Conservation (phyloP, 371 early-diverging fungal genomes). For the Mortierella sp. region DNA sequence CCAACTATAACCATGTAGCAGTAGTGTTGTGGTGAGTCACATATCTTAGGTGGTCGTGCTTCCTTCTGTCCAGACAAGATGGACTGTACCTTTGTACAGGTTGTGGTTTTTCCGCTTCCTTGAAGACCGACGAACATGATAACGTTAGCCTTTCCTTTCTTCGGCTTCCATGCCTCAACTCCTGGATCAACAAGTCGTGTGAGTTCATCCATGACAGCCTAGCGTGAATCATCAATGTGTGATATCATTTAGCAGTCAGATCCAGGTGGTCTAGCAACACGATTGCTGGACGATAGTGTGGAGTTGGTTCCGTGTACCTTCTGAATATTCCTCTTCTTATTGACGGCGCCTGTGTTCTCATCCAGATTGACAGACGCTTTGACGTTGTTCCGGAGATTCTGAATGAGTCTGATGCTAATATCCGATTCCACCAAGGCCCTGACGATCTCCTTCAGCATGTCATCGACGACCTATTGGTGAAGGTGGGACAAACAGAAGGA, state of each 20-base stretch:
- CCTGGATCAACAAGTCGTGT: conserved; percentile 94
- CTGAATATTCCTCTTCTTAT: conserved; percentile 90
- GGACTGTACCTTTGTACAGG: conserved; percentile 90
- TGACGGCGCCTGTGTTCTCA: conserved; percentile 81
- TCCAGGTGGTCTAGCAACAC: neutral
- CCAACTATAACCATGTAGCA: conserved; percentile 64
- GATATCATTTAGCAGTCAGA: neutral
- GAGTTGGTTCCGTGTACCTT: conserved; percentile 65
- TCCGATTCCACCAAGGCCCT: conserved; percentile 93
- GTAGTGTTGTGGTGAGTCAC: neutral
- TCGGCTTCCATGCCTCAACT: conserved; percentile 88
- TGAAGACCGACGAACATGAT: conserved; percentile 99
- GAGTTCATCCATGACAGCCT: conserved; percentile 97
- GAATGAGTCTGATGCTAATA: conserved; percentile 94
- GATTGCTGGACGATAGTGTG: neutral
- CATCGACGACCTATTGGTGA: conserved; percentile 83
- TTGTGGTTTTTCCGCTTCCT: conserved; percentile 99
- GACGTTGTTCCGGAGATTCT: conserved; percentile 88
- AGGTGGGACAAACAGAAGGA: neutral
- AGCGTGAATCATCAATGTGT: neutral
- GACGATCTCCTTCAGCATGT: conserved; percentile 89
- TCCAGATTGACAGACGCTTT: conserved; percentile 86
- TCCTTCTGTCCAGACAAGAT: neutral
- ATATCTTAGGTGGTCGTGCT: neutral
- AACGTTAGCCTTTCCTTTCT: conserved; percentile 87